Percentiles rank a stretch among this genome's conserved stretches.
phyloP scores from a whole-genome alignment of 2,329 filamentous ascomycete genomes.

The Stylonectria norvegica region DNA sequence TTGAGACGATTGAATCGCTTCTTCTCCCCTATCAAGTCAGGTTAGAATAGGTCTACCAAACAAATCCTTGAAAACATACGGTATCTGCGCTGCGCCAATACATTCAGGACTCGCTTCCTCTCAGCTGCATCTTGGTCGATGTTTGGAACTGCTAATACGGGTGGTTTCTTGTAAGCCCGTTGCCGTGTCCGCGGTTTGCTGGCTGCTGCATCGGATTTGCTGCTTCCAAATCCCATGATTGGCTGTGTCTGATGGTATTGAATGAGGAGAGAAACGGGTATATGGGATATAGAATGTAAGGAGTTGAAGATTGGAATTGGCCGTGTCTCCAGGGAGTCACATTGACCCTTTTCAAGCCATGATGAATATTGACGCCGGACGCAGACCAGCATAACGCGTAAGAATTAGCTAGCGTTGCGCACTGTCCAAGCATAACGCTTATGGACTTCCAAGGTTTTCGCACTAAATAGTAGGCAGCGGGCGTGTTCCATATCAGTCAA shows the following conservation, averaged over 20 bases:
- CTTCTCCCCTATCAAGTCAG: constrained; percentile 27
- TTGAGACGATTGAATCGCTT: constrained; percentile 31
- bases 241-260: too few relatives aligned
- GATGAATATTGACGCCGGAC: constrained; percentile 9
- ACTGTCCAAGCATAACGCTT: constrained; percentile 31
- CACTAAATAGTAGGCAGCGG: too few relatives aligned
- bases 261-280: too few relatives aligned
- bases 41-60: constrained; percentile 3
- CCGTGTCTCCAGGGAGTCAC: constrained; percentile 1
- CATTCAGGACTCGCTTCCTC: constrained; percentile 51
- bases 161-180: constrained; percentile 38
- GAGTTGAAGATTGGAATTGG: background rate
- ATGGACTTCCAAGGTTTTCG: too few relatives aligned
- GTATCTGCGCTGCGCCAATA: constrained; percentile 53
- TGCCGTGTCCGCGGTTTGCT: constrained; percentile 40
- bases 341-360: constrained; percentile 15
- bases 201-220: too few relatives aligned
- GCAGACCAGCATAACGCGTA: constrained; percentile 31
- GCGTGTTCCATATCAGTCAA: too few relatives aligned
- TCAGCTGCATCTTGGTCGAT: constrained; percentile 51
- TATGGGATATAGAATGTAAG: background rate
- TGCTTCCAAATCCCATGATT: too few relatives aligned
- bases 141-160: constrained; percentile 42
- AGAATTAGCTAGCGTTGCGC: constrained; percentile 4
- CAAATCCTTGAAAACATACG: constrained; percentile 28